Conservation (phyloP, 73 alveolate species). For the Blepharisma japonicum region DNA sequence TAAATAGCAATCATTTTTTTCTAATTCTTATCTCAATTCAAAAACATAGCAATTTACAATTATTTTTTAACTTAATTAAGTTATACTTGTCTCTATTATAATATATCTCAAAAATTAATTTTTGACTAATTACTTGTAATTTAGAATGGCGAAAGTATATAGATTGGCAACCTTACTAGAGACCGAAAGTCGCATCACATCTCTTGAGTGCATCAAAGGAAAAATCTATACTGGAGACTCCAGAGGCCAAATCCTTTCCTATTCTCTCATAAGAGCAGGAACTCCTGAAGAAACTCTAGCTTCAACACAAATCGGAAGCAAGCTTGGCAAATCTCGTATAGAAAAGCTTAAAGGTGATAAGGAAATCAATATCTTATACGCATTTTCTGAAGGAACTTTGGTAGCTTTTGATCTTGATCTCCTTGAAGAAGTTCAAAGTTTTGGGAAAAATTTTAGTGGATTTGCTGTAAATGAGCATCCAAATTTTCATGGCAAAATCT, state of each 20-base stretch:
- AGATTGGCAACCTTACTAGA: background rate
- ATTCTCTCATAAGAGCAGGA: background rate
- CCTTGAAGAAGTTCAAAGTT: conserved; percentile 30
- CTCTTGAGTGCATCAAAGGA: background rate
- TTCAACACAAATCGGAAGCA: background rate
- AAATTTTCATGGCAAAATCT: background rate
- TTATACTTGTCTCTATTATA: too few species aligned
- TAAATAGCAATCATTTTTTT: too few species aligned
- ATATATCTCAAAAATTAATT: too few species aligned
- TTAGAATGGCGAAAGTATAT: conserved; percentile 20
- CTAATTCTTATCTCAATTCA: too few species aligned
- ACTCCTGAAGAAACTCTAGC: background rate
- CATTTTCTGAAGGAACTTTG: background rate
- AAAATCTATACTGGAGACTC: conserved; percentile 10
- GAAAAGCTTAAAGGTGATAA: conserved; percentile 23
- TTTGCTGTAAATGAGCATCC: conserved; percentile 26
- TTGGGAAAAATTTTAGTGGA: background rate
- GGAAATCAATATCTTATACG: background rate
- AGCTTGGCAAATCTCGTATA: background rate
- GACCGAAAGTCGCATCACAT: background rate
- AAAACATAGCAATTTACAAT: too few species aligned
- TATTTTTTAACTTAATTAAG: too few species aligned
- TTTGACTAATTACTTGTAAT: background rate
- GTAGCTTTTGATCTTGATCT: conserved; percentile 9
- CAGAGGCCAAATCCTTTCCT: conserved; percentile 5